Percentiles rank a stretch among this genome's conserved stretches.
Conservation (phyloP, 1,284 basidiomycete genomes). For the Tylopilus microsporus region DNA sequence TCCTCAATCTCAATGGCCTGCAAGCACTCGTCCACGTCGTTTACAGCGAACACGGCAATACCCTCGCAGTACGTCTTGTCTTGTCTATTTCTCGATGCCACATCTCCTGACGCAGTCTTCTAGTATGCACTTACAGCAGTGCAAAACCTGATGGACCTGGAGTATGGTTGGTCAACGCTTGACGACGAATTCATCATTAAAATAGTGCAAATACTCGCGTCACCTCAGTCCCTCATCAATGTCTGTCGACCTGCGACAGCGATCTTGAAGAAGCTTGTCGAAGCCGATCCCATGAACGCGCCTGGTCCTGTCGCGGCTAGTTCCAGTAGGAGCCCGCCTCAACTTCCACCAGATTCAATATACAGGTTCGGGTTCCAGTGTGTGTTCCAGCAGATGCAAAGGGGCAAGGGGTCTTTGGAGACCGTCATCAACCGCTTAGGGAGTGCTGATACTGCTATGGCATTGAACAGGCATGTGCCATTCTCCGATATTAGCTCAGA, state of each 20-base stretch:
- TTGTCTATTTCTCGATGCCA: conserved; percentile 13
- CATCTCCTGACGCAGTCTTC: conserved; percentile 8
- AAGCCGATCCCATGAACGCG: conserved; percentile 67
- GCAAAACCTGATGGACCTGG: conserved; percentile 82
- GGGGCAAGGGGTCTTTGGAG: conserved; percentile 60
- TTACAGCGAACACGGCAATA: conserved; percentile 71
- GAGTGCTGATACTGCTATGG: conserved; percentile 80
- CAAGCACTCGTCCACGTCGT: conserved; percentile 73
- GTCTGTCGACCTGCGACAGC: conserved; percentile 96
- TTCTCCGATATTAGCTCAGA: neutral
- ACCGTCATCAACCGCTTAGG: conserved; percentile 76
- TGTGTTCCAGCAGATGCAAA: conserved; percentile 79
- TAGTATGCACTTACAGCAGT: conserved; percentile 76
- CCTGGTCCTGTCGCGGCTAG: conserved; percentile 54
- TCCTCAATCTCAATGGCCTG: conserved; percentile 75
- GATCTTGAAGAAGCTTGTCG: conserved; percentile 83
- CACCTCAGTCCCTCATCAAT: conserved; percentile 78
- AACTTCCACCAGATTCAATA: conserved; percentile 57
- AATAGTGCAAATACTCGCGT: conserved; percentile 78
- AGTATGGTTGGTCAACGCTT: conserved; percentile 75
- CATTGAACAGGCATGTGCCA: conserved; percentile 68
- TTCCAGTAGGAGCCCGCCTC: conserved; percentile 54
- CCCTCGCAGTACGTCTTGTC: conserved; percentile 61
- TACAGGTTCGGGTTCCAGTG: conserved; percentile 78
- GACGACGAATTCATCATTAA: conserved; percentile 69